These are phyloP conservation scores for Rhynchospora tenuis DNA, from an alignment of 176 grass and related monocot genomes.

Conservation along the genomic window DNA sequence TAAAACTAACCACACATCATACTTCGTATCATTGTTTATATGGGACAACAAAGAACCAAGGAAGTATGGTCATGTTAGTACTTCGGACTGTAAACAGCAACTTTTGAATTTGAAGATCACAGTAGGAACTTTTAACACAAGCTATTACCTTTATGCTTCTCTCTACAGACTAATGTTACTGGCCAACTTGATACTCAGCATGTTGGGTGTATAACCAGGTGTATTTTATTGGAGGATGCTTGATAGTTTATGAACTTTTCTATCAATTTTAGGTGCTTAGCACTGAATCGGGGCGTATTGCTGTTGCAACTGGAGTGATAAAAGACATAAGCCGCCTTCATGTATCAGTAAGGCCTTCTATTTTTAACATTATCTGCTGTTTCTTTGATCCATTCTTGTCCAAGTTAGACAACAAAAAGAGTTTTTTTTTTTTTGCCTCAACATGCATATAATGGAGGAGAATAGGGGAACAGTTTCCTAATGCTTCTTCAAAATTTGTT, in stretches of 20 bases:
- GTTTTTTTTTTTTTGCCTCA: not conserved
- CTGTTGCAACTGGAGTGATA: conserved; percentile 78
- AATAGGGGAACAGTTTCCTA: not conserved
- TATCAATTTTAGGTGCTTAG: conserved; percentile 65
- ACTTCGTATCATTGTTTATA: not conserved
- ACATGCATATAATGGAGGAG: not conserved
- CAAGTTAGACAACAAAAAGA: not conserved
- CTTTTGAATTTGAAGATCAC: not conserved
- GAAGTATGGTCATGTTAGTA: not conserved
- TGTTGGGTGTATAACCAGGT: conserved; percentile 10
- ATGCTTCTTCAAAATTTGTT: not conserved
- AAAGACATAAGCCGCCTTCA: conserved; percentile 56
- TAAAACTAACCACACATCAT: not conserved
- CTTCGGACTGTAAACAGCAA: not conserved
- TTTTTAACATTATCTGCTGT: not conserved
- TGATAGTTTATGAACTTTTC: conserved; percentile 15
- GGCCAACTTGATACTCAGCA: not conserved
- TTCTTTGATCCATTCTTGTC: conserved; percentile 7
- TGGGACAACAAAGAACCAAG: not conserved
- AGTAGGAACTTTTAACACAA: not conserved
- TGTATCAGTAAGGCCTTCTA: conserved; percentile 49
- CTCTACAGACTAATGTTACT: not conserved
- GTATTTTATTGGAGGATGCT: conserved; percentile 6
- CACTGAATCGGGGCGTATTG: conserved; percentile 63
- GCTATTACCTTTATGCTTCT: not conserved